These are phyloP conservation scores for Penicillium sp. DNA, from an alignment of 2,329 filamentous ascomycete species.

Conservation along the genomic window DNA sequence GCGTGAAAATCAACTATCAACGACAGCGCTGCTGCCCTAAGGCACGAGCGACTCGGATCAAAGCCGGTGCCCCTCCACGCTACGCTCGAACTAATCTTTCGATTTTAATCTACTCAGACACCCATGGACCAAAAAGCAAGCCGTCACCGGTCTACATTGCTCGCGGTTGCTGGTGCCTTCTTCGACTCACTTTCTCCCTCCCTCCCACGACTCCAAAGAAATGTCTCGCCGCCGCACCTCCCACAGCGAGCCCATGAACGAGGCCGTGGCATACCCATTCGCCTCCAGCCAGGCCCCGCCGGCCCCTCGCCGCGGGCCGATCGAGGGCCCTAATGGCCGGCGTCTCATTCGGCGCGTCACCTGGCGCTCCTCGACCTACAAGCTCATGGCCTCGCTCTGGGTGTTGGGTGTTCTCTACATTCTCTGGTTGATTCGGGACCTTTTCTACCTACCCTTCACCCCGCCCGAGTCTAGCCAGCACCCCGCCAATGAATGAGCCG, in stretches of 20 bases:
- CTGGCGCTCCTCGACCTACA: constrained; percentile 45
- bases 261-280: constrained; percentile 37
- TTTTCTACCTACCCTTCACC: constrained; percentile 38
- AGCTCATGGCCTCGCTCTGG: constrained; percentile 42
- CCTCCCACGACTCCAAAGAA: too few relatives aligned
- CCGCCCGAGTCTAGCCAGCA: constrained; percentile 21
- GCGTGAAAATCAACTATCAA: too few relatives aligned
- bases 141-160: neutral
- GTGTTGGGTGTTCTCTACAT: constrained; percentile 41
- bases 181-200: constrained; percentile 11
- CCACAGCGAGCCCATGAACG: constrained; percentile 38
- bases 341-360: constrained; percentile 41
- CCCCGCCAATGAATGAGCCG: constrained; percentile 3
- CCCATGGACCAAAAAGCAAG: too few relatives aligned
- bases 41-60: too few relatives aligned
- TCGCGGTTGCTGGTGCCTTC: constrained; percentile 3
- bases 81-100: too few relatives aligned
- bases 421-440: constrained; percentile 41
- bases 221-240: constrained; percentile 41
- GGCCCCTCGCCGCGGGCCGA: constrained; percentile 36
- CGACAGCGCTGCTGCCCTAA: too few relatives aligned
- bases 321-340: constrained; percentile 42
- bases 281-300: constrained; percentile 22
- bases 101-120: too few relatives aligned
- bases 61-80: too few relatives aligned